A percentile compares a stretch with the other conserved stretches of the same genome.
phyloP scores from a whole-genome alignment of 148 eudicot species.

The Rhododendron ferrugineum region DNA sequence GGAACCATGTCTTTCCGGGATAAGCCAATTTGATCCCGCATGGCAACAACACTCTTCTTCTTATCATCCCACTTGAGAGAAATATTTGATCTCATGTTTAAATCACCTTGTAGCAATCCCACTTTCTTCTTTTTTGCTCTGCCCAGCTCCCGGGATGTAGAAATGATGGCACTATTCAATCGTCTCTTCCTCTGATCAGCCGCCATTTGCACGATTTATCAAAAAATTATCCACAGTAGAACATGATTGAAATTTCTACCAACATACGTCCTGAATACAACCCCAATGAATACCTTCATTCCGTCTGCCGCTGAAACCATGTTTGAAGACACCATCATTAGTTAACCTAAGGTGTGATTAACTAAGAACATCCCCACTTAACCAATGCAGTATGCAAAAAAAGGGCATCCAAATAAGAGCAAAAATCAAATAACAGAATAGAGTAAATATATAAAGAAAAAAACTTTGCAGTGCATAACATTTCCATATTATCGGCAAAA shows the following conservation, averaged over 20 bases:
- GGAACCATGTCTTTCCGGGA: slow-evolving; percentile 52
- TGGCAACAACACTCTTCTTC: slow-evolving; percentile 63
- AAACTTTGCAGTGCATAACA: not conserved
- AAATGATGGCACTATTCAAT: slow-evolving; percentile 28
- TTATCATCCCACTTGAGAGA: slow-evolving; percentile 85
- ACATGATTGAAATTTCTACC: slow-evolving; percentile 9
- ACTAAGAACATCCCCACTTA: not conserved
- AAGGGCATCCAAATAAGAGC: not conserved
- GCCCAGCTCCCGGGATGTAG: slow-evolving; percentile 35
- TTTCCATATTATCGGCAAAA: not conserved
- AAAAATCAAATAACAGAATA: not conserved
- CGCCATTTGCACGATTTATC: slow-evolving; percentile 46
- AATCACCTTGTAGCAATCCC: slow-evolving; percentile 30
- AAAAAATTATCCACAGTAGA: slow-evolving; percentile 19
- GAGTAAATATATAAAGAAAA: not conserved
- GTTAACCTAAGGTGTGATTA: not conserved
- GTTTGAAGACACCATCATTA: not conserved
- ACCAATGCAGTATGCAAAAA: not conserved
- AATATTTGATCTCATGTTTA: slow-evolving; percentile 40
- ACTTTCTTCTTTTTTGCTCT: slow-evolving; percentile 54
- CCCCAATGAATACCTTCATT: slow-evolving; percentile 2
- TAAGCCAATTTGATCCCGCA: slow-evolving; percentile 72
- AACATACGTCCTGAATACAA: not conserved
- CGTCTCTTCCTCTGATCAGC: slow-evolving; percentile 83
- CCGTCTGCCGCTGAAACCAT: not conserved